Evolutionary conservation across 768 basidiomycete genomes (phyloP), one percentile per base, ranked within the genome.

Genomic region (Termitomyces sp.): DNA sequence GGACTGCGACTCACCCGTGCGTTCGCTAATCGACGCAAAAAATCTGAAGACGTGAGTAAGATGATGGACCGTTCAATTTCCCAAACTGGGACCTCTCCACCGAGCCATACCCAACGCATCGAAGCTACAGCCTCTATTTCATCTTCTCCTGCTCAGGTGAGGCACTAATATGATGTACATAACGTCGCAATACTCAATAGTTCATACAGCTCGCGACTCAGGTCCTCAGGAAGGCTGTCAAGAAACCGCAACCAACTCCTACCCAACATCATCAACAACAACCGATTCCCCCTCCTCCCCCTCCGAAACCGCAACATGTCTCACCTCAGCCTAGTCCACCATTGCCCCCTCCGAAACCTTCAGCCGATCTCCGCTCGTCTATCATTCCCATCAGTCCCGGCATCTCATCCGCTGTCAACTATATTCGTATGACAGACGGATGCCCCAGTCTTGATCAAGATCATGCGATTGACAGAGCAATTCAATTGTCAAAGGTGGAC

Each of bases 1-100:
- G 82, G 84, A 28, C 71, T 73, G 62, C 84, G 78, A 67, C 72
- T 89, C 52, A 86, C 83, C 67, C 85, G 86, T 58, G 85, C 80
- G 4, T 84, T 87, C 66, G 84, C 75, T 46, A 76, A 70, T 20
- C 79, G 86, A 50, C 76, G 84, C 62, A 87, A 85, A 76, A 84
- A 83, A 69, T 79, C 84, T 7, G 83, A 83, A 66, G 82, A 84
- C 67, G 68, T 72, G 54, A 68, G 55, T 55, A 63, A 68, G 65
- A 59, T 66, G 46, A 60, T 68, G 58, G 64, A 60, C 33, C 61
- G 64, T 54, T 63, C 64, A 5, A 20, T 58, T 32, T 60, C 61
- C 28, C 48, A 57, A 16, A 36, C 39, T 24, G 64, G 55, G 33
- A 24, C 32, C 1, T 45, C 55, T 36, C 13, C 61, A 22, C 36